Evolutionary conservation across 495 filamentous ascomycete genomes (phyloP).

Genomic region (Cudoniella acicularis): DNA sequence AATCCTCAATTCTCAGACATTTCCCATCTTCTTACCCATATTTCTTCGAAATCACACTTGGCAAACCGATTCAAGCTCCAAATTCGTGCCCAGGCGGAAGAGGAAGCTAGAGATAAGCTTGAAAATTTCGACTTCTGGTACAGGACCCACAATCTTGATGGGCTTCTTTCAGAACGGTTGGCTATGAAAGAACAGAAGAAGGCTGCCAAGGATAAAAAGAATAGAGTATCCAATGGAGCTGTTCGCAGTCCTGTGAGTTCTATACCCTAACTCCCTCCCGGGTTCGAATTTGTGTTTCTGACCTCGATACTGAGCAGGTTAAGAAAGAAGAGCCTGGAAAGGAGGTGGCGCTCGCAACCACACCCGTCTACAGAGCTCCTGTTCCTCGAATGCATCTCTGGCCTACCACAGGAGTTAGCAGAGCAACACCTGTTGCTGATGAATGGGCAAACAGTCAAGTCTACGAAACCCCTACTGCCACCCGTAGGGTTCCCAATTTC

Average conservation of each 20-base stretch:
- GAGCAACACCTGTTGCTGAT: not conserved
- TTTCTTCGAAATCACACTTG: slow-evolving; percentile 81
- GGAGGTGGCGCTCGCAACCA: not conserved
- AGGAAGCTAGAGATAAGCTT: slow-evolving; percentile 43
- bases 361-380: slow-evolving; percentile 26
- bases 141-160: slow-evolving; percentile 55
- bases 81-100: slow-evolving; percentile 58
- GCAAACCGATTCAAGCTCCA: slow-evolving; percentile 69
- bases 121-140: slow-evolving; percentile 70
- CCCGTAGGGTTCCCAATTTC: slow-evolving; percentile 18
- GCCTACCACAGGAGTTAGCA: not conserved
- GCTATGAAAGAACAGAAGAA: slow-evolving; percentile 65
- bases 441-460: slow-evolving; percentile 2
- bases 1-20: slow-evolving; percentile 78
- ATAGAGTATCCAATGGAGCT: not conserved
- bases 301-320: not conserved
- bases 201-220: slow-evolving; percentile 23
- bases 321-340: slow-evolving; percentile 6
- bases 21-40: slow-evolving; percentile 84
- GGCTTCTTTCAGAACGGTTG: slow-evolving; percentile 67
- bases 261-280: not conserved
- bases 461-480: slow-evolving; percentile 18
- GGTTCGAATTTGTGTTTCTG: not conserved
- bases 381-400: slow-evolving; percentile 33
- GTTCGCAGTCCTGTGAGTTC: not conserved